phyloP scores from a whole-genome alignment of 306 rosid genomes.

The Amphicarpaea edgeworthii region DNA sequence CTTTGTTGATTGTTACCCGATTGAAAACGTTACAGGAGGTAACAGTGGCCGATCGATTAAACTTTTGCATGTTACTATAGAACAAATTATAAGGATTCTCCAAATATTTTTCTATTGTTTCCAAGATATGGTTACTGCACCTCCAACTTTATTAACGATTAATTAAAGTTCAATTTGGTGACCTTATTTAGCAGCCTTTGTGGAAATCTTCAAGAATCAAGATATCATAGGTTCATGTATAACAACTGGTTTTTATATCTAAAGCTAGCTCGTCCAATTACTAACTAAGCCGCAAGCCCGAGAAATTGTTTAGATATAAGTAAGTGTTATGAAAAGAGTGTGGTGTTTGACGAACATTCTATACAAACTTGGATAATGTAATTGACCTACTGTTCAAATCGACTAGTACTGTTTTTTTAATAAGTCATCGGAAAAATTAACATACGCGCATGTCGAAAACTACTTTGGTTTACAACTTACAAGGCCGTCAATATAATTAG shows the following conservation, averaged over 20 bases:
- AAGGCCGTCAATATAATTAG: constrained; percentile 23
- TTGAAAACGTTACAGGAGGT: background rate
- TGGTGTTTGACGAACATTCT: constrained; percentile 46
- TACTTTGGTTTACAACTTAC: constrained; percentile 31
- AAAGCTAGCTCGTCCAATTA: constrained; percentile 11
- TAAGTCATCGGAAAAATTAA: constrained; percentile 30
- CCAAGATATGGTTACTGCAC: constrained; percentile 6
- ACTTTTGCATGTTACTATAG: background rate
- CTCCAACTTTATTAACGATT: constrained; percentile 28
- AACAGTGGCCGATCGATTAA: constrained; percentile 8
- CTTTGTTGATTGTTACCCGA: constrained; percentile 29
- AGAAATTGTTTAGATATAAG: constrained; percentile 31
- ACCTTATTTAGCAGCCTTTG: constrained; percentile 19
- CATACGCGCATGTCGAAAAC: background rate
- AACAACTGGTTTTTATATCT: constrained; percentile 3
- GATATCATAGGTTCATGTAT: background rate
- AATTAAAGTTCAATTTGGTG: constrained; percentile 24
- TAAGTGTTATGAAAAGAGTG: constrained; percentile 21
- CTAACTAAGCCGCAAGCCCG: constrained; percentile 18
- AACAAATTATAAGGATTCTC: constrained; percentile 29
- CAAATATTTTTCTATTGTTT: constrained; percentile 11
- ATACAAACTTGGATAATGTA: constrained; percentile 42
- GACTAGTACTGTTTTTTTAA: constrained; percentile 18
- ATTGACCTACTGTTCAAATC: constrained; percentile 31
- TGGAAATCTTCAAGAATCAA: too few species aligned